Base-by-base conservation (phyloP, 2,329 filamentous ascomycete genomes). In the Monilinia aucupariae region DNA sequence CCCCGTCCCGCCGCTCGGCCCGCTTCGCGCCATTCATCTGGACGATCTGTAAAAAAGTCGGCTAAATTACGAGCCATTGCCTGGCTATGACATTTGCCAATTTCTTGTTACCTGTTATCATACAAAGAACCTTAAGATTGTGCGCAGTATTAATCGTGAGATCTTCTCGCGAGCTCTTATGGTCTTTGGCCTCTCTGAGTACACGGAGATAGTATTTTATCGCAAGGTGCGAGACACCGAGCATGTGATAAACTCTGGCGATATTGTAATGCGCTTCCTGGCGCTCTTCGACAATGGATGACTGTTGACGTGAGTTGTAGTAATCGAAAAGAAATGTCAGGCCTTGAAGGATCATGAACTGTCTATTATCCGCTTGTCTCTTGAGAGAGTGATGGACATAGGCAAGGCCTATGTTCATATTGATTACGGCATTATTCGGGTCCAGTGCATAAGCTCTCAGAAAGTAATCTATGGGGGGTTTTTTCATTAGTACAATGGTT, bases 381-480 rank as follows among this genome's bases (percentile, higher is more conserved):
- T 97, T 97, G 71, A 97, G 82, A 0, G 89, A 88, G 73, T 94
- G 89, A 74, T 97, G 91, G 47, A 97, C 84, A 74, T 96, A 97
- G 37, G 88, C 87, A 15, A 94, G 82, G 0, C 88, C 92, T 30
- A 97, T 87, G 69, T 85, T 89, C 13, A 99, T 82, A 66, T 91
- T 88, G 67, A 97, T 83, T 70, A 90, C 85, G 0, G 88, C 82
- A 71, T 96, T 96, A 9, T 82, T 76, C 0, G 90, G 88, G 67
- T 92, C 87, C 2, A 97, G 77, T 1, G 90, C 84, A 62, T 85
- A 83, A 1, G 89, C 89, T 62, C 90, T 85, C 70, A 92, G 85
- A 72, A 96, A 96, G 78, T 96, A 97, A 69, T 90, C 83, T 85
- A 60, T n/a, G 13, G n/a, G 13, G n/a, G 32, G 32, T 48, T 32